Conservation (phyloP, 257 asterid species). For the Oldenlandia corymbosa region DNA sequence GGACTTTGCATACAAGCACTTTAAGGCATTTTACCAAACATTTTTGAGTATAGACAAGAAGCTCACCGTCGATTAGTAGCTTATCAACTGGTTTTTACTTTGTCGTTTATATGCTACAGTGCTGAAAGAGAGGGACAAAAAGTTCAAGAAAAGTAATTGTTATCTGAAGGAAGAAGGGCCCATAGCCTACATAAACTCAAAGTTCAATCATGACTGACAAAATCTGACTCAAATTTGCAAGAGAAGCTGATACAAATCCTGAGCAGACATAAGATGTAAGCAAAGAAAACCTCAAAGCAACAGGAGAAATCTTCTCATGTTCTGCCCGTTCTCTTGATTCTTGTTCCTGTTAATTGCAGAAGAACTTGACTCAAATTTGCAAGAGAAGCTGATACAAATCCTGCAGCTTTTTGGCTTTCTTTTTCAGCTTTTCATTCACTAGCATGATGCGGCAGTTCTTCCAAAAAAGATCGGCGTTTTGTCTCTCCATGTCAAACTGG, state of each 20-base stretch:
- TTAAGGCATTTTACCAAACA: conserved; percentile 78
- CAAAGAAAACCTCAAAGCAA: not conserved
- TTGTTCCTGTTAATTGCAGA: conserved; percentile 18
- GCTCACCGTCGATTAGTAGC: conserved; percentile 46
- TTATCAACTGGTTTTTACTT: not conserved
- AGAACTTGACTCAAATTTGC: conserved; percentile 28
- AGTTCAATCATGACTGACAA: not conserved
- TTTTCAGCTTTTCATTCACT: conserved; percentile 46
- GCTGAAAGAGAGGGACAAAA: not conserved
- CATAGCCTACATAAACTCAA: not conserved
- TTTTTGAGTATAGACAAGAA: conserved; percentile 75
- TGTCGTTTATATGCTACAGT: not conserved
- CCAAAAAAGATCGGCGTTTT: conserved; percentile 41
- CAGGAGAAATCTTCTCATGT: conserved; percentile 4
- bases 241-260: not conserved
- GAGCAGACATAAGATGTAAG: not conserved
- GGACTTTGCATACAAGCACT: conserved; percentile 87
- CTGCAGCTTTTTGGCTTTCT: conserved; percentile 41
- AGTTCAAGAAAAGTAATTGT: conserved; percentile 1
- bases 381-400: conserved; percentile 45
- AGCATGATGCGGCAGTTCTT: conserved; percentile 37
- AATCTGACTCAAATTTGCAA: not conserved
- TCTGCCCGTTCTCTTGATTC: conserved; percentile 19
- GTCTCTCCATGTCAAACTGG: conserved; percentile 39
- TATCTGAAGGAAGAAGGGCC: conserved; percentile 1